Base-by-base conservation (phyloP, 805 yeast genomes). In the Dipodascus geniculatus region DNA sequence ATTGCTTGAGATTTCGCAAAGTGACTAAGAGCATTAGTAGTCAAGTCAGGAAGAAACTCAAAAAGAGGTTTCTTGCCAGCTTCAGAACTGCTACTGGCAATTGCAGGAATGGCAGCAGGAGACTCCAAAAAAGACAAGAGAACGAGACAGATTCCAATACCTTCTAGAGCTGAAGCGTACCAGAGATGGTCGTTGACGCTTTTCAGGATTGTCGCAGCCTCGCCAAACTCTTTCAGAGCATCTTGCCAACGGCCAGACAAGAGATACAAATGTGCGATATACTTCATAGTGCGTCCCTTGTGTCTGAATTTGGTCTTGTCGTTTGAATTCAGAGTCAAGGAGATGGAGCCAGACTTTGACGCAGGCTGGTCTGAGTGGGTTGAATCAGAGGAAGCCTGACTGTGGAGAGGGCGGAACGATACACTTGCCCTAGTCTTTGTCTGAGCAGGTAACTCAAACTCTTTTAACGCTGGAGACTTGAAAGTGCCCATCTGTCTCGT, bases 161-260 rank as follows among this genome's bases (percentile, higher is more conserved):
- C 87, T 60, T 89, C 96, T n/a, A 91, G 65, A 0, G 96, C 81
- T 24, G 91, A 83, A 0, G 85, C 98, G 14, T 87, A 73, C 98
- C 98, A 93, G 6, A 93, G 70, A 61, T 78, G 77, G 65, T 93
- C 99, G 51, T 80, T 80, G 1, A 82, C 73, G 11, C 78, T 73
- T 56, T 79, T 80, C 53, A 88, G 68, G 22, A 76, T 69, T 1
- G 71, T 61, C 1, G 84, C 74, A 0, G 96, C 82, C 48, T 89
- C 96, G n/a, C 82, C 77, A 60, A 89, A 83, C 55, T 81, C 80
- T 22, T 74, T 71, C 53, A 90, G 64, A 0, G 97, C 95, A 54
- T 82, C 86, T 16, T 74, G 65, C 48, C 84, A 74, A 52, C 86
- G 78, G 1, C 99, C 99, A 0, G 96, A 84, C 49, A 93, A 68